Evolutionary conservation across 305 asterid genomes (phyloP).

Genomic region (Fraxinus angustifolia): DNA sequence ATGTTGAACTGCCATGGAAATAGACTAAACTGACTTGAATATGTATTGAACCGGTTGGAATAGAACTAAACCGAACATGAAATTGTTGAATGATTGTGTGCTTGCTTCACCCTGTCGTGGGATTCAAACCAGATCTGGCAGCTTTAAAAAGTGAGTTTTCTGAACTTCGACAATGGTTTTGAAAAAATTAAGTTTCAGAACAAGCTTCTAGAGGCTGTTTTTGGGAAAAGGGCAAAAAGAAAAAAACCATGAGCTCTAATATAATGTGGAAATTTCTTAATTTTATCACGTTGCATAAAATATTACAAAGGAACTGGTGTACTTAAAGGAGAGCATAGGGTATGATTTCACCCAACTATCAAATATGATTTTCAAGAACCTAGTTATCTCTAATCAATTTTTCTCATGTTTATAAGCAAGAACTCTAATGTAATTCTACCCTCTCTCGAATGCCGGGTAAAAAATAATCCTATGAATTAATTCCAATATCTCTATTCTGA

Average conservation of each 20-base stretch:
- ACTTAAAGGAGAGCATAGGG: not conserved
- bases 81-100: not conserved
- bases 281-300: not conserved
- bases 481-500: too few species aligned
- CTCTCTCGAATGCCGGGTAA: too few species aligned
- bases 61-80: not conserved
- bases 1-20: not conserved
- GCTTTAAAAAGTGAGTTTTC: not conserved
- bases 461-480: too few species aligned
- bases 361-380: too few species aligned
- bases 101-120: not conserved
- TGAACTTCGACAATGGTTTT: not conserved
- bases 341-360: too few species aligned
- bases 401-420: too few species aligned
- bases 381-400: too few species aligned
- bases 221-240: not conserved
- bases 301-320: not conserved
- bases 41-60: not conserved
- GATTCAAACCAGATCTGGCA: not conserved
- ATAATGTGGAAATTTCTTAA: not conserved
- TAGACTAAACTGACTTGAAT: not conserved
- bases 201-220: not conserved
- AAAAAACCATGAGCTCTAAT: not conserved
- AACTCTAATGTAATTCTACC: too few species aligned
- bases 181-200: not conserved